These are phyloP conservation scores for Fusarium sp. DNA, from an alignment of 2,329 filamentous ascomycete genomes.

Conservation along the genomic window DNA sequence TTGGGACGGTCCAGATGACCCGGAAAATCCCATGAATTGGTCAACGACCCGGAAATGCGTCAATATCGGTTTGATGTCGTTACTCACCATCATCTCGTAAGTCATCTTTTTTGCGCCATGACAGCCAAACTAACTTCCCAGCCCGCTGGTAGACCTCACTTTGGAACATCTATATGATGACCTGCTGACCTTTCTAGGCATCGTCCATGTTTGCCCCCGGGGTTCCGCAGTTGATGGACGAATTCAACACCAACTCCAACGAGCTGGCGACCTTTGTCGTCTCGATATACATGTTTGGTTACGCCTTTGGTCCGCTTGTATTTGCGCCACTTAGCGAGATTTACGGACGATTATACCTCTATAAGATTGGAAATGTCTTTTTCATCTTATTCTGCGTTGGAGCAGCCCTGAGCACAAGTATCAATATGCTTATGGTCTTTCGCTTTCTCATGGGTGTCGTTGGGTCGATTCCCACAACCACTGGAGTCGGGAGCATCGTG, in stretches of 20 bases:
- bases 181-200: background rate
- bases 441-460: background rate
- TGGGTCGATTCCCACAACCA: background rate
- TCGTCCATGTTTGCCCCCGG: background rate
- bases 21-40: background rate
- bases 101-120: background rate
- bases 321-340: background rate
- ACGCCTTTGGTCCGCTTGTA: background rate
- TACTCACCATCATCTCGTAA: background rate
- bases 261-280: background rate
- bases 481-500: background rate
- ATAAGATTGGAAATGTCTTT: background rate
- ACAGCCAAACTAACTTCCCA: background rate
- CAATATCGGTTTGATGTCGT: background rate
- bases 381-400: background rate
- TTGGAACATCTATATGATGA: background rate
- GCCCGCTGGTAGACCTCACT: background rate
- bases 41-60: background rate
- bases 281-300: background rate
- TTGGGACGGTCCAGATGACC: background rate
- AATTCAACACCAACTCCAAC: background rate
- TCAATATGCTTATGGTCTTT: background rate
- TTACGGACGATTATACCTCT: background rate
- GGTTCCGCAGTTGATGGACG: background rate
- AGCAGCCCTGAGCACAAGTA: background rate